phyloP scores from a whole-genome alignment of 192 early-diverging fungal genomes.

The Umbelopsis sp. region DNA sequence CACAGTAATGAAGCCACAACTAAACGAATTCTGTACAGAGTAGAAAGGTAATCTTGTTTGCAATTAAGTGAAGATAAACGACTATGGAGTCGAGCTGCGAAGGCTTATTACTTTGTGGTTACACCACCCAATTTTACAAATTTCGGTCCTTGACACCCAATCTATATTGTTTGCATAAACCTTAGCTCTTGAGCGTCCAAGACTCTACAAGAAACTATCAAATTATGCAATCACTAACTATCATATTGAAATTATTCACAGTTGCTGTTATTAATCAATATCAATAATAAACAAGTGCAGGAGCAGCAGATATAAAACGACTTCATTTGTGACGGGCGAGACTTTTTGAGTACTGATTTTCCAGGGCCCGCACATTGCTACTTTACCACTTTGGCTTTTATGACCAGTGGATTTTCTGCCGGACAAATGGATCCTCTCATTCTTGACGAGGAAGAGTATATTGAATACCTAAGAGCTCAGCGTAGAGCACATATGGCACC shows the following conservation, averaged over 20 bases:
- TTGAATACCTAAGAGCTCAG: constrained; percentile 14
- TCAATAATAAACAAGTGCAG: no score
- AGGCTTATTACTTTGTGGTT: background rate
- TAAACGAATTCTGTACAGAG: background rate
- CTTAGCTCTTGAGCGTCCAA: no score
- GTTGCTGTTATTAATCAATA: no score
- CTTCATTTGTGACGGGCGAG: no score
- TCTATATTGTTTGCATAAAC: no score
- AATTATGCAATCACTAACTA: no score
- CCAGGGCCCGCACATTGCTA: no score
- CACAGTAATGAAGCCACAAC: background rate
- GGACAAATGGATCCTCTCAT: background rate
- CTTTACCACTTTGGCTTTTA: background rate
- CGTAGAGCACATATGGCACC: background rate
- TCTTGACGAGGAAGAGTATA: constrained; percentile 13
- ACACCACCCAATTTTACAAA: constrained; percentile 21
- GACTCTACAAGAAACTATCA: no score
- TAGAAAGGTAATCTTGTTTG: constrained; percentile 4
- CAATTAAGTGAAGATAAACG: constrained; percentile 10
- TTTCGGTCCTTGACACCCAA: background rate
- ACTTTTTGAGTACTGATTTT: no score
- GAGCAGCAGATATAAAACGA: no score
- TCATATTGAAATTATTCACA: no score
- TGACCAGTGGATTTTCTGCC: background rate
- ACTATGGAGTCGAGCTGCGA: background rate